phyloP scores from a whole-genome alignment of 306 rosid species.

The Chamaecrista fasciculata region DNA sequence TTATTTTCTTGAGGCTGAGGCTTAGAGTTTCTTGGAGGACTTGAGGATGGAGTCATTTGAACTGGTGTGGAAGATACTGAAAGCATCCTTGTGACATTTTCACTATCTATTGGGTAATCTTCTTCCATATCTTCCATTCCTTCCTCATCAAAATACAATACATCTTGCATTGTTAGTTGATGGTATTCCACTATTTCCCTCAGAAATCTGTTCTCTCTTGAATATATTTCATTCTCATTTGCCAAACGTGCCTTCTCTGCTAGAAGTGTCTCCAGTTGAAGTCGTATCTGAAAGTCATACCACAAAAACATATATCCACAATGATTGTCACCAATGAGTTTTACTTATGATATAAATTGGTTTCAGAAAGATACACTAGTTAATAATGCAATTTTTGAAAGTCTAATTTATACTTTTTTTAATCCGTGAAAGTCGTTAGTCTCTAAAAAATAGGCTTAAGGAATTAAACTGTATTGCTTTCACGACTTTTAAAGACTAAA shows the following conservation, averaged over 20 bases:
- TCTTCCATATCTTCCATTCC: constrained; percentile 68
- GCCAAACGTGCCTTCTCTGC: constrained; percentile 90
- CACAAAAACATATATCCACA: background rate
- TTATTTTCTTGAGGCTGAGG: constrained; percentile 29
- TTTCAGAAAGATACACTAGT: too few species aligned
- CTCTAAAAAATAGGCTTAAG: too few species aligned
- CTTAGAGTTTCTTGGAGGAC: background rate
- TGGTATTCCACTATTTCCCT: constrained; percentile 92
- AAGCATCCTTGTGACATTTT: constrained; percentile 24
- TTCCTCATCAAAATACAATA: constrained; percentile 69
- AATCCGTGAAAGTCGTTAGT: too few species aligned
- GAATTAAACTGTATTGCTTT: too few species aligned
- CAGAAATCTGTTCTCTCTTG: constrained; percentile 83
- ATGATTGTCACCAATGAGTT: too few species aligned
- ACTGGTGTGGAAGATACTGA: constrained; percentile 38
- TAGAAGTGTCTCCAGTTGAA: constrained; percentile 81
- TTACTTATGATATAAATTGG: too few species aligned
- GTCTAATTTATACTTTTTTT: too few species aligned
- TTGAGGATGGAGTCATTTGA: constrained; percentile 18
- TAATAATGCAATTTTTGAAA: too few species aligned
- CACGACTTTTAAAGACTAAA: too few species aligned
- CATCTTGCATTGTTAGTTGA: constrained; percentile 80
- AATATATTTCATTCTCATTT: constrained; percentile 65
- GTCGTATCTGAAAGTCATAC: constrained; percentile 56
- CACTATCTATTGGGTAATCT: constrained; percentile 52